These are phyloP conservation scores for Bryum argenteum DNA, from an alignment of 225 moss, liverwort and hornwort species.

Conservation along the genomic window DNA sequence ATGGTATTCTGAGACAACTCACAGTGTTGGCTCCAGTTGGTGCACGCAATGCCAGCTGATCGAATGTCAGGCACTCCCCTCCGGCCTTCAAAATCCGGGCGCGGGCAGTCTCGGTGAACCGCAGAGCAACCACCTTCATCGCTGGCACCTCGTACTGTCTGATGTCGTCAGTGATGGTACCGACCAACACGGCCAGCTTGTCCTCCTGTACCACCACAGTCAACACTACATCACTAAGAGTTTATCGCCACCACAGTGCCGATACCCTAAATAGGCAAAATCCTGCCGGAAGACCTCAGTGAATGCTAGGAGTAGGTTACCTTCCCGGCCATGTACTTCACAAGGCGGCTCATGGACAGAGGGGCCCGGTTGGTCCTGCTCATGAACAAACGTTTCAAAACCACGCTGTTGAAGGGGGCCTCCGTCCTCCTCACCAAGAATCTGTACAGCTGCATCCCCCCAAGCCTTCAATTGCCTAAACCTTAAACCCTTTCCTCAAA, in stretches of 20 bases:
- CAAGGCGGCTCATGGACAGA: conserved; percentile 64
- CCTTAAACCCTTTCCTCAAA: not conserved
- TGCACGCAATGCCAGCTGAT: conserved; percentile 82
- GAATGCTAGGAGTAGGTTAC: not conserved
- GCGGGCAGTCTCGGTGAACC: conserved; percentile 79
- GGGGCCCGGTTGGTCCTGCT: conserved; percentile 66
- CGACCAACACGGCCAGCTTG: conserved; percentile 72
- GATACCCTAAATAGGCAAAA: not conserved
- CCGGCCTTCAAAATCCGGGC: conserved; percentile 76
- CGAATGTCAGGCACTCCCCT: conserved; percentile 80
- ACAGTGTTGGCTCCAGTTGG: conserved; percentile 79
- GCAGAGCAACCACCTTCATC: conserved; percentile 71
- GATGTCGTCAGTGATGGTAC: conserved; percentile 74
- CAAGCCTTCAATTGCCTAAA: not conserved
- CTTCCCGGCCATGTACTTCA: conserved; percentile 74
- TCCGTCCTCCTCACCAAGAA: conserved; percentile 80
- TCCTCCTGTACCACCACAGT: conserved; percentile 42
- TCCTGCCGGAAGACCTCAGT: too few species aligned
- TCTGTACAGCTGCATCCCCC: conserved; percentile 56
- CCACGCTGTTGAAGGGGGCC: conserved; percentile 64
- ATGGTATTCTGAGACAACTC: not conserved
- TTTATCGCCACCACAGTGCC: not conserved
- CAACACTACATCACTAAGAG: not conserved
- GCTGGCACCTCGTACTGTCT: conserved; percentile 76
- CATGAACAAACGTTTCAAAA: conserved; percentile 76